phyloP scores from a whole-genome alignment of 2,329 filamentous ascomycete genomes.

The Fusarium bulbicola region DNA sequence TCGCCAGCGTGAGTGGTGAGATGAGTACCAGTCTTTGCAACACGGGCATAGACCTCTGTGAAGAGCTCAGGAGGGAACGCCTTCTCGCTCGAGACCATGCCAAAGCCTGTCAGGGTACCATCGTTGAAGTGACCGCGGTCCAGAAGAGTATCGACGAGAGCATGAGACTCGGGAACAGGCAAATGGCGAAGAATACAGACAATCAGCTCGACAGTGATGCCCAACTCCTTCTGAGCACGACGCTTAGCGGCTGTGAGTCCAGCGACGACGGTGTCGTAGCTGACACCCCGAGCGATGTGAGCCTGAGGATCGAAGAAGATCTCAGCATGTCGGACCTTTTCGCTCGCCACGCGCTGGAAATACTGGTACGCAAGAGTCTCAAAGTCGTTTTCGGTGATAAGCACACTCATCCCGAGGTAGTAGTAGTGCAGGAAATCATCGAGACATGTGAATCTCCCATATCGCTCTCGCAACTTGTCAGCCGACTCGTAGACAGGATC shows the following conservation, averaged over 20 bases:
- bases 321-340: slow-evolving; percentile 77
- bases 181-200: slow-evolving; percentile 78
- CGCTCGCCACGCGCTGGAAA: slow-evolving; percentile 69
- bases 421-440: slow-evolving; percentile 84
- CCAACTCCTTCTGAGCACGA: slow-evolving; percentile 68
- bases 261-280: slow-evolving; percentile 69
- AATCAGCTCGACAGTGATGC: slow-evolving; percentile 72
- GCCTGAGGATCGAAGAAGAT: slow-evolving; percentile 86
- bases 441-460: slow-evolving; percentile 73
- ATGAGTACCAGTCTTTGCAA: slow-evolving; percentile 60
- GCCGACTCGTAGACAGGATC: slow-evolving; percentile 72
- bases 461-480: slow-evolving; percentile 68
- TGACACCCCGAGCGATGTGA: slow-evolving; percentile 70
- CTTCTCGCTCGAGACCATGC: slow-evolving; percentile 72
- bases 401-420: slow-evolving; percentile 78
- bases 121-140: slow-evolving; percentile 56
- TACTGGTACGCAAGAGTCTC: slow-evolving; percentile 78
- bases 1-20: slow-evolving; percentile 82
- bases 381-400: slow-evolving; percentile 73
- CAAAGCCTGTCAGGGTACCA: slow-evolving; percentile 69
- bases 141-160: slow-evolving; percentile 43
- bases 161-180: slow-evolving; percentile 65
- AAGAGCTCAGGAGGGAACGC: slow-evolving; percentile 68
- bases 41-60: slow-evolving; percentile 63
- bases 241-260: slow-evolving; percentile 70